phyloP scores from a whole-genome alignment of 192 early-diverging fungal species.

The Backusella psychrophila region DNA sequence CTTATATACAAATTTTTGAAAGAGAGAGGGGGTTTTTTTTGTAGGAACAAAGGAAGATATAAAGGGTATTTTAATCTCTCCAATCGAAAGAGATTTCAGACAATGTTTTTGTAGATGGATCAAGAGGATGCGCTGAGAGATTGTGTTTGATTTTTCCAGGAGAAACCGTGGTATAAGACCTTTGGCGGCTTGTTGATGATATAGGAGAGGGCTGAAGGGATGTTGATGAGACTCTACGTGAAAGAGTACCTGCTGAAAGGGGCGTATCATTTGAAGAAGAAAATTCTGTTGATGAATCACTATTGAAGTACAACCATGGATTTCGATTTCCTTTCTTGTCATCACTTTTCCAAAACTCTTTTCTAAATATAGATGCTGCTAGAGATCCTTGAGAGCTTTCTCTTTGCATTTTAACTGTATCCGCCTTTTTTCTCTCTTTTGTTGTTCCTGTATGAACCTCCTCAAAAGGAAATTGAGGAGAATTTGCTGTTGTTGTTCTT shows the following conservation, averaged over 20 bases:
- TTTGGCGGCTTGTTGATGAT: not conserved
- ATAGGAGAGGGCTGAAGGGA: conserved; percentile 1
- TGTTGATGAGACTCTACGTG: conserved; percentile 5
- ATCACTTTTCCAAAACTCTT: conserved; percentile 16
- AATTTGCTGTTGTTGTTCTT: not conserved
- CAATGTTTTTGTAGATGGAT: not conserved
- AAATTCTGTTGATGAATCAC: not conserved
- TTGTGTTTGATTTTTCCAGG: conserved; percentile 4
- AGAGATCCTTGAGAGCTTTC: conserved; percentile 13
- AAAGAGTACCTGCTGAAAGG: not conserved
- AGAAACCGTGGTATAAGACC: not conserved
- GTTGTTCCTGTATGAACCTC: not conserved
- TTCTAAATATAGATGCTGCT: conserved; percentile 10
- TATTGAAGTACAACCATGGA: not conserved
- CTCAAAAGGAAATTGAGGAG: conserved; percentile 4
- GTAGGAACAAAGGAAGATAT: not conserved
- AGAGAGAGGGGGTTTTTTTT: not conserved
- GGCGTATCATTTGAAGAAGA: not conserved
- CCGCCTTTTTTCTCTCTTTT: not conserved
- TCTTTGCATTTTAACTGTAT: conserved; percentile 12
- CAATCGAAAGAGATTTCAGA: not conserved
- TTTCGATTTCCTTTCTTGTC: not conserved
- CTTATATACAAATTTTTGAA: not conserved
- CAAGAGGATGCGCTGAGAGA: not conserved
- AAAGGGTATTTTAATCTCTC: not conserved